Evolutionary conservation across 768 basidiomycete species (phyloP).

Genomic region (Pulveroboletus sp.): DNA sequence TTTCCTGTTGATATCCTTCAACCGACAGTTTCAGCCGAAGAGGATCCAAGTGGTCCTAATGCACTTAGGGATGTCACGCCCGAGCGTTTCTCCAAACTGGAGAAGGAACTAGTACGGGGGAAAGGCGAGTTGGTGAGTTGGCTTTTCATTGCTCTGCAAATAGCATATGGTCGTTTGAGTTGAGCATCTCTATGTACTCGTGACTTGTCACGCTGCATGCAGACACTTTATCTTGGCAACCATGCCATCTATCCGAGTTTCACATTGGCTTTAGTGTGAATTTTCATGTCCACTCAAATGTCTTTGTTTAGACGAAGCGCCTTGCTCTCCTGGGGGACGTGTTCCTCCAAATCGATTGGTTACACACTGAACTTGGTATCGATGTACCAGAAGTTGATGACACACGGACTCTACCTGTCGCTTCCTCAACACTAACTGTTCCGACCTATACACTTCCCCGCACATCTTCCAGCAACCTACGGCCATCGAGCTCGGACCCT

Average conservation of each 20-base stretch:
- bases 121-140: slow-evolving; percentile 80
- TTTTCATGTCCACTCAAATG: neutral
- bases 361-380: slow-evolving; percentile 81
- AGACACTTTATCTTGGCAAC: neutral
- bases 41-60: slow-evolving; percentile 34
- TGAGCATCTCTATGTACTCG: no score
- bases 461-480: slow-evolving; percentile 35
- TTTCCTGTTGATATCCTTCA: slow-evolving; percentile 56
- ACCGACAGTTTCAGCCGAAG: slow-evolving; percentile 41
- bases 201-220: no score
- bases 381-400: slow-evolving; percentile 56
- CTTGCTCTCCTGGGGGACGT: slow-evolving; percentile 58
- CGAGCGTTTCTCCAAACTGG: slow-evolving; percentile 75
- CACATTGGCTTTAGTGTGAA: neutral
- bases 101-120: slow-evolving; percentile 81
- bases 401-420: slow-evolving; percentile 23
- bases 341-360: slow-evolving; percentile 77
- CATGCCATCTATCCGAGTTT: neutral
- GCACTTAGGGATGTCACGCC: slow-evolving; percentile 71
- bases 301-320: slow-evolving; percentile 56
- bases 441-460: slow-evolving; percentile 40
- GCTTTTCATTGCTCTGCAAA: neutral
- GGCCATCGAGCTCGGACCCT: slow-evolving; percentile 21
- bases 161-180: neutral
- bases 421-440: slow-evolving; percentile 39